A percentile compares a stretch with the other conserved stretches of the same genome.
Conservation (phyloP, 768 basidiomycete genomes). For the Termitomyces sp. region DNA sequence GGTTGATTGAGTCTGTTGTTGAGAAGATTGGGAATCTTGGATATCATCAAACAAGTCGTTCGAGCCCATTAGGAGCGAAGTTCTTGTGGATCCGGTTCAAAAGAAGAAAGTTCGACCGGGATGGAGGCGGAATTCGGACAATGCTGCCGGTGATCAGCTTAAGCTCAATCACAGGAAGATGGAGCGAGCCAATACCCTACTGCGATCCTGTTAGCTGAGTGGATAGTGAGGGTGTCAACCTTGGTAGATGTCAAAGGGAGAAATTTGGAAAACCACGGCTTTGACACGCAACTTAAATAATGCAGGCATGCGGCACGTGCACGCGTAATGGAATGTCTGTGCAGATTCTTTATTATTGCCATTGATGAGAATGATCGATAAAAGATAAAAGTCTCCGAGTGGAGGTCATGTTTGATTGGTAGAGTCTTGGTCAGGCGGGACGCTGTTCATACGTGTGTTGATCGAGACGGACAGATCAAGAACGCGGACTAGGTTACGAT, state of each 20-base stretch:
- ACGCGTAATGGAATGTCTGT: not conserved
- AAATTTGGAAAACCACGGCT: not conserved
- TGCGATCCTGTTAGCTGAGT: too few species aligned
- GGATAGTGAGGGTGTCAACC: not conserved
- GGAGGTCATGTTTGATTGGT: not conserved
- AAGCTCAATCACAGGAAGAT: not conserved
- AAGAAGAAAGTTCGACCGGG: not conserved
- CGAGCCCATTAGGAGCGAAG: constrained; percentile 5
- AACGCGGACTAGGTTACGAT: not conserved
- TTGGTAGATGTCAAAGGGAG: not conserved
- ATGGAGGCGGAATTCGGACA: not conserved
- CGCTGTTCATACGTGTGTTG: not conserved
- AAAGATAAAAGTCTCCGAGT: not conserved
- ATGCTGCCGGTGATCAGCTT: not conserved
- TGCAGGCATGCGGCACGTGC: not conserved
- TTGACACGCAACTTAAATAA: not conserved
- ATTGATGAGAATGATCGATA: not conserved
- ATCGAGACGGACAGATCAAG: not conserved
- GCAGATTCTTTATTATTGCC: not conserved
- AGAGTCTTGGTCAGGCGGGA: not conserved
- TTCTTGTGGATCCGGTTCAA: not conserved
- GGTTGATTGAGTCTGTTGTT: constrained; percentile 31
- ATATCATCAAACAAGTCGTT: constrained; percentile 11
- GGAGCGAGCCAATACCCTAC: not conserved
- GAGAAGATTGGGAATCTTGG: constrained; percentile 10